phyloP scores from a whole-genome alignment of 192 early-diverging fungal genomes.

The Coemansia sp. region DNA sequence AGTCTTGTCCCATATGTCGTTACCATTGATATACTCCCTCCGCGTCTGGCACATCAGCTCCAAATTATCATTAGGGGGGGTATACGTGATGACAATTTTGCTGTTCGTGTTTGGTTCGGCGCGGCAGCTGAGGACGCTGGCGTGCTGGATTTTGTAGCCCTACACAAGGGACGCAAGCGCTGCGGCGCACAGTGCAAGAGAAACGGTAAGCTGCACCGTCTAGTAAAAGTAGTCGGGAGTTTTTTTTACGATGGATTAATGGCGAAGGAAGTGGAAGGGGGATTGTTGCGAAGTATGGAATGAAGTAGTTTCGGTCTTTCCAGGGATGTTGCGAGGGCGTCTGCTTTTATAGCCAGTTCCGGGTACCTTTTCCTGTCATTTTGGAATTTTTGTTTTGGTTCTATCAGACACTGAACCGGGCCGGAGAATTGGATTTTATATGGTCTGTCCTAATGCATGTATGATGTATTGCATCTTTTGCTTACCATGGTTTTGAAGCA shows the following conservation, averaged over 20 bases:
- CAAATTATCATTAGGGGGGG: background rate
- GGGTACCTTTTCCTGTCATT: no score
- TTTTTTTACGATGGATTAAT: background rate
- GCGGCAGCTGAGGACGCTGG: slow-evolving; percentile 20
- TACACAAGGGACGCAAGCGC: slow-evolving; percentile 3
- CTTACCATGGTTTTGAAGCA: no score
- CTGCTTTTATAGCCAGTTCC: no score
- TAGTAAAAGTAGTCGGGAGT: no score
- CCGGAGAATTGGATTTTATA: no score
- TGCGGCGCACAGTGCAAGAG: background rate
- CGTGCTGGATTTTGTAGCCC: slow-evolving; percentile 17
- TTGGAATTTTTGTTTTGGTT: no score
- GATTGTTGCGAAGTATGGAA: no score
- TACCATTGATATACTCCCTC: slow-evolving; percentile 29
- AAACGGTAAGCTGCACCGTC: background rate
- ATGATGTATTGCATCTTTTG: no score
- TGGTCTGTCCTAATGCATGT: no score
- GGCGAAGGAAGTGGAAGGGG: background rate
- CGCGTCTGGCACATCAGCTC: slow-evolving; percentile 38
- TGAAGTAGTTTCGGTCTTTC: no score
- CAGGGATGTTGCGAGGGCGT: no score
- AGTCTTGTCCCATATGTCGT: slow-evolving; percentile 49
- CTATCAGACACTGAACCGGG: no score
- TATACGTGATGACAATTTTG: slow-evolving; percentile 5
- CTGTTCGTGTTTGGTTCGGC: slow-evolving; percentile 9